Base-by-base conservation (phyloP, 257 asterid species). In the Striga asiatica region DNA sequence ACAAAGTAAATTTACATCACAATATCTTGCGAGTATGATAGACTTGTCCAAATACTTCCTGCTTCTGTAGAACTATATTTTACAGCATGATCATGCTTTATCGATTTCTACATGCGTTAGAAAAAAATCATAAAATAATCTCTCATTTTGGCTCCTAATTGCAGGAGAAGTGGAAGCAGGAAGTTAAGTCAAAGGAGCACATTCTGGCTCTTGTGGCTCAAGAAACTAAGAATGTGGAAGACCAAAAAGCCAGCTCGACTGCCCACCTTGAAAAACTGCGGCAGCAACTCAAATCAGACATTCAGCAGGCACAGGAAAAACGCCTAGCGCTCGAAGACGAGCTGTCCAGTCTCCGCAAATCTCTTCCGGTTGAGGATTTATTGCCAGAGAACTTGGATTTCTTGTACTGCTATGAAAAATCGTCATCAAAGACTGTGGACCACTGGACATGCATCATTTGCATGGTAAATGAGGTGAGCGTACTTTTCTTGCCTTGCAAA, bases 391-490 rank as follows among this genome's bases (percentile, higher is more conserved):
- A 48, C 27, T 57, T 13, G 0, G 16, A 9, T 54, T 28, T 54
- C 60, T 27, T 35, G 31, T 35, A 53, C 18, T 2, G 29, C 10
- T 4, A 24, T 12, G 45, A 17, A 14, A 45, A 45, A 13, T 32
- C 62, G 41, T 34, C 41, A 2, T 52, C 45, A 16, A 42, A 17
- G 43, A 18, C 68, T 46, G 27, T 12, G 16, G 49, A 24, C 38
- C 47, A 62, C 42, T 27, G 58, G 66, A 42, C 46, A 5, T 69
- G 74, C 70, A 62, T 62, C 66, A 32, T 62, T 2, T 69, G 74
- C 62, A 14, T 4, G 25, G 19, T 22, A 45, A 69, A 43, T 32
- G 70, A 69, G 25, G 74, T 63, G 6, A 31, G 56, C 37, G 14
- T 56, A n/a, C 57, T 62, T 10, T 63, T 63, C 32, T 18, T 63